phyloP scores from a whole-genome alignment of 768 basidiomycete species.

The Xerocomus spinulosus region DNA sequence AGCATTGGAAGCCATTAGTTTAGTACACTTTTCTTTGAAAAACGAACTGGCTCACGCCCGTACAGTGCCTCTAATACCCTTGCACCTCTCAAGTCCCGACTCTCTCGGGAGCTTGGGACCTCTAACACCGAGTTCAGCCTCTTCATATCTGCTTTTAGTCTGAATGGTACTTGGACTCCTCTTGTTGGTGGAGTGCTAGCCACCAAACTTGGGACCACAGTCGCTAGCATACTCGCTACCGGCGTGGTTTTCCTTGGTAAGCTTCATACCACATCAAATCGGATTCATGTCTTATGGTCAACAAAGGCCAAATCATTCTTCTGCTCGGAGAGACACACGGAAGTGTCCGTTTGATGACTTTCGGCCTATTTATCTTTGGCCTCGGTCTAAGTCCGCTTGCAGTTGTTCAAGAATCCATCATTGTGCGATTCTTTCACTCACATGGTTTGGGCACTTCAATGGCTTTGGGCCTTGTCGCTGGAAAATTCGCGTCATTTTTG shows the following conservation, averaged over 20 bases:
- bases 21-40: slow-evolving; percentile 43
- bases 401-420: slow-evolving; percentile 81
- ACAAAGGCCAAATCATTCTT: slow-evolving; percentile 58
- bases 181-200: slow-evolving; percentile 71
- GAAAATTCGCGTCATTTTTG: slow-evolving; percentile 74
- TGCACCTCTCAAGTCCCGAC: slow-evolving; percentile 70
- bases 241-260: slow-evolving; percentile 61
- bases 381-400: slow-evolving; percentile 75
- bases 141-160: slow-evolving; percentile 68
- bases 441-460: slow-evolving; percentile 73
- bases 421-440: slow-evolving; percentile 74
- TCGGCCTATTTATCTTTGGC: slow-evolving; percentile 77
- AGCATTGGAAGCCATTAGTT: slow-evolving; percentile 80
- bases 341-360: slow-evolving; percentile 62
- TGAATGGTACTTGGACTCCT: slow-evolving; percentile 77
- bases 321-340: slow-evolving; percentile 59
- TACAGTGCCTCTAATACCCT: slow-evolving; percentile 67
- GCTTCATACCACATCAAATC: slow-evolving; percentile 3
- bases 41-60: slow-evolving; percentile 1
- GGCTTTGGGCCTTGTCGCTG: slow-evolving; percentile 78
- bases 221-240: slow-evolving; percentile 69
- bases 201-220: slow-evolving; percentile 66
- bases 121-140: slow-evolving; percentile 76
- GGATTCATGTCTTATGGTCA: slow-evolving; percentile 5
- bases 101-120: slow-evolving; percentile 65